Evolutionary conservation across 345 rosid species (phyloP).

Genomic region (Salix arbutifolia): DNA sequence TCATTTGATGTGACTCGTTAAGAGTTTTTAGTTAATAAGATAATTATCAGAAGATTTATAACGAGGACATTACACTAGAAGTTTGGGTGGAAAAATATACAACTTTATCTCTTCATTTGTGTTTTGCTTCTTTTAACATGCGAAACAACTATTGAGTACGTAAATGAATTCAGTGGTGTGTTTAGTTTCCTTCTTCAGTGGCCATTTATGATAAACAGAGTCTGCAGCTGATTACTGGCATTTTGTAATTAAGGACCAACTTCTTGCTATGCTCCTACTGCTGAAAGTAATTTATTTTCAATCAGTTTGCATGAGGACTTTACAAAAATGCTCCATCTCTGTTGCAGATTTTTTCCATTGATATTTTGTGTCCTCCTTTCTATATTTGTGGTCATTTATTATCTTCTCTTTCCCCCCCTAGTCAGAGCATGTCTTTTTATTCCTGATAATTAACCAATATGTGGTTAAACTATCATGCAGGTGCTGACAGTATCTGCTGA

Average conservation of each 20-base stretch:
- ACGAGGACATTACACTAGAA: background rate
- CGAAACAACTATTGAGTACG: background rate
- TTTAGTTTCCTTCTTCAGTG: background rate
- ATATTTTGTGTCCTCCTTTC: background rate
- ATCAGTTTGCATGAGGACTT: background rate
- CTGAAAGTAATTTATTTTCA: background rate
- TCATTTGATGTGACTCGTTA: background rate
- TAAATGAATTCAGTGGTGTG: background rate
- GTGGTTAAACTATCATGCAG: conserved; percentile 31
- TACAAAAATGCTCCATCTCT: background rate
- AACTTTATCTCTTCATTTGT: background rate
- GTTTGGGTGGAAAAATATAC: background rate
- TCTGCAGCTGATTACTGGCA: background rate
- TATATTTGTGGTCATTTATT: background rate
- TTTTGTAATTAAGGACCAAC: background rate
- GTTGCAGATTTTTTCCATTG: background rate
- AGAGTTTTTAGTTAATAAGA: background rate
- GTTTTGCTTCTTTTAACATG: background rate
- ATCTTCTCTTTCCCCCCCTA: background rate
- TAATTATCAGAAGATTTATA: background rate
- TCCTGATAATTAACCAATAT: background rate
- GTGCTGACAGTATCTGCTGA: conserved; percentile 91
- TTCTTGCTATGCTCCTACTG: background rate
- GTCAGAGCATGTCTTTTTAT: background rate
- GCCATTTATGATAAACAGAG: background rate